Evolutionary conservation across 768 basidiomycete genomes (phyloP).

Genomic region (Boletus huronensis): DNA sequence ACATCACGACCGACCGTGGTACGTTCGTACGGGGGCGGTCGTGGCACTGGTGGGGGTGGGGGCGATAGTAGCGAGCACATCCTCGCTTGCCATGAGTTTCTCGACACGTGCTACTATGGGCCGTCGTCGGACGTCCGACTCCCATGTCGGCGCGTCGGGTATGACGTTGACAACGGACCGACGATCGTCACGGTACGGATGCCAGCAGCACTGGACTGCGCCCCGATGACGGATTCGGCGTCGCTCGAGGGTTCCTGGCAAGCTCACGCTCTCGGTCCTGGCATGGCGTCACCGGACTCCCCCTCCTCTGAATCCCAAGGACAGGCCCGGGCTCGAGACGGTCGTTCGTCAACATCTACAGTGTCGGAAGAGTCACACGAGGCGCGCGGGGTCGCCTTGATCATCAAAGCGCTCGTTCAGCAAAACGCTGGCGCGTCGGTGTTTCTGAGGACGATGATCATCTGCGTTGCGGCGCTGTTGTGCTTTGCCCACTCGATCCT

Average conservation of each 20-base stretch:
- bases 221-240: not conserved
- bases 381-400: constrained; percentile 6
- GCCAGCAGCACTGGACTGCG: not conserved
- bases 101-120: not conserved
- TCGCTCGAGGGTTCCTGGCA: not conserved
- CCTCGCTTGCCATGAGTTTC: not conserved
- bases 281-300: not conserved
- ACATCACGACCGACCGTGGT: not conserved
- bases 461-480: not conserved
- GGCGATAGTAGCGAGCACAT: not conserved
- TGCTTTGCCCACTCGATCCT: constrained; percentile 3
- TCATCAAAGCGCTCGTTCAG: constrained; percentile 17
- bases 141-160: not conserved
- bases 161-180: not conserved
- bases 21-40: not conserved
- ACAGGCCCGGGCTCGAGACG: not conserved
- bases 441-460: constrained; percentile 7
- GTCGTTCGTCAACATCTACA: not conserved
- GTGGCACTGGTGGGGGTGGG: too few species aligned
- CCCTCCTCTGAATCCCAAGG: not conserved
- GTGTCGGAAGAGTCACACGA: not conserved
- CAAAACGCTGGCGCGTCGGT: not conserved
- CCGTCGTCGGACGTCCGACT: not conserved
- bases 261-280: too few species aligned
- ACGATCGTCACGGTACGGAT: not conserved